Percentiles rank a stretch among this genome's conserved stretches.
phyloP scores from a whole-genome alignment of 805 yeast species.

The Zygotorulaspora sp. region DNA sequence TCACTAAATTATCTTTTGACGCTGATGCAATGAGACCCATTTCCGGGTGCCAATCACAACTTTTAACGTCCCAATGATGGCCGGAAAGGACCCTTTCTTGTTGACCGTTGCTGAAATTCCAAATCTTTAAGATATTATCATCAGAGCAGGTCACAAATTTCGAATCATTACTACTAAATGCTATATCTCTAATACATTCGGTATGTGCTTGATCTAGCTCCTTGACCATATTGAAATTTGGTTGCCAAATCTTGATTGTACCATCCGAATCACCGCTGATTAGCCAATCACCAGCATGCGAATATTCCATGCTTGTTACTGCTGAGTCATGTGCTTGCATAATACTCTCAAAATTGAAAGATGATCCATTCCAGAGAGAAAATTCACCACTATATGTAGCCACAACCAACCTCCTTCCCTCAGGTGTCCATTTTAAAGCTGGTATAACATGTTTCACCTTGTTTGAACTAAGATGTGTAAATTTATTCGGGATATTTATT shows the following conservation, averaged over 20 bases:
- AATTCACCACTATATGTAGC: constrained; percentile 93
- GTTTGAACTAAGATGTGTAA: constrained; percentile 86
- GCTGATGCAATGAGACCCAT: constrained; percentile 87
- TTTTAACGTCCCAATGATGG: constrained; percentile 98
- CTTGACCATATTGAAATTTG: constrained; percentile 94
- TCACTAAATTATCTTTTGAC: constrained; percentile 89
- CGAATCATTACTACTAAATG: constrained; percentile 85
- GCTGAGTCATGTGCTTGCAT: constrained; percentile 98
- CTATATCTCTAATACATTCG: constrained; percentile 79
- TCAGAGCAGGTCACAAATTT: constrained; percentile 94
- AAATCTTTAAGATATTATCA: constrained; percentile 82
- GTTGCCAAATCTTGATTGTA: constrained; percentile 91
- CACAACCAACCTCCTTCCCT: constrained; percentile 83
- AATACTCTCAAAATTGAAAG: constrained; percentile 92
- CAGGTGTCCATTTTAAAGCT: constrained; percentile 94
- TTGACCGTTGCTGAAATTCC: constrained; percentile 87
- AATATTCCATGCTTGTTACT: constrained; percentile 70
- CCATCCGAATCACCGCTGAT: constrained; percentile 94
- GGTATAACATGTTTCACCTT: constrained; percentile 89
- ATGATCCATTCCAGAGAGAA: constrained; percentile 93
- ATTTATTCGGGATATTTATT: constrained; percentile 68
- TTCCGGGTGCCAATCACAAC: constrained; percentile 94
- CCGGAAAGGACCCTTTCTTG: constrained; percentile 80
- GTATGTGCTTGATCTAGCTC: constrained; percentile 48
- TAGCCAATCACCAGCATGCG: constrained; percentile 92